Evolutionary conservation across 1,139 yeast species (phyloP).

Genomic region (Yarrowia galli): DNA sequence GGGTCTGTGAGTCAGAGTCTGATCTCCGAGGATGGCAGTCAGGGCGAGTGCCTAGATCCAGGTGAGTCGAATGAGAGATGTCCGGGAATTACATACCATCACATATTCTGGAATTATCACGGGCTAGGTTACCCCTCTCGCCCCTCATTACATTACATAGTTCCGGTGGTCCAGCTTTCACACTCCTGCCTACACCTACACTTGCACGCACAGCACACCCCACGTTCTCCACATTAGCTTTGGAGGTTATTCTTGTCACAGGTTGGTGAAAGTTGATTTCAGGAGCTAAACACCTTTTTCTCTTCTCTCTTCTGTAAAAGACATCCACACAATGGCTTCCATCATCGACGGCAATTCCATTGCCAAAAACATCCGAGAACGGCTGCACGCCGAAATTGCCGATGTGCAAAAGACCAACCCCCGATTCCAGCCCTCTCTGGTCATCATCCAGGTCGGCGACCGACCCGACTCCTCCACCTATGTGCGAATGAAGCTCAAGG

Average conservation of each 20-base stretch:
- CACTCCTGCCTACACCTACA: too few species aligned
- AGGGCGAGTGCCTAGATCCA: too few species aligned
- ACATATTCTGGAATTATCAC: too few species aligned
- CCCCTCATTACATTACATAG: background rate
- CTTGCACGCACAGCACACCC: background rate
- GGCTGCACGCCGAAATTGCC: conserved; percentile 37
- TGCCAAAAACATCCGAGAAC: conserved; percentile 37
- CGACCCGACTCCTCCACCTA: conserved; percentile 91
- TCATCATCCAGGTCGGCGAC: conserved; percentile 88
- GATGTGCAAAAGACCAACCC: conserved; percentile 46
- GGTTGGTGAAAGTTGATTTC: background rate
- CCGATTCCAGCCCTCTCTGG: conserved; percentile 75
- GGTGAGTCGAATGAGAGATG: too few species aligned
- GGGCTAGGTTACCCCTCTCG: background rate
- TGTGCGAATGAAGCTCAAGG: conserved; percentile 92
- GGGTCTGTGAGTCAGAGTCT: conserved; percentile 31
- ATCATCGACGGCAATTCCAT: conserved; percentile 39
- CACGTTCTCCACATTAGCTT: conserved; percentile 28
- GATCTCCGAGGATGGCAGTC: too few species aligned
- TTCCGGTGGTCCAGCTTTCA: background rate
- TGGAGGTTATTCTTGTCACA: conserved; percentile 23
- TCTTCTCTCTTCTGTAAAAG: background rate
- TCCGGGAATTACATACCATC: too few species aligned
- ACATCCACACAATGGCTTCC: conserved; percentile 25
- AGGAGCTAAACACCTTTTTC: conserved; percentile 2